A percentile compares a stretch with the other conserved stretches of the same genome.
Conservation (phyloP, 345 rosid genomes). For the Theobroma cacao region DNA sequence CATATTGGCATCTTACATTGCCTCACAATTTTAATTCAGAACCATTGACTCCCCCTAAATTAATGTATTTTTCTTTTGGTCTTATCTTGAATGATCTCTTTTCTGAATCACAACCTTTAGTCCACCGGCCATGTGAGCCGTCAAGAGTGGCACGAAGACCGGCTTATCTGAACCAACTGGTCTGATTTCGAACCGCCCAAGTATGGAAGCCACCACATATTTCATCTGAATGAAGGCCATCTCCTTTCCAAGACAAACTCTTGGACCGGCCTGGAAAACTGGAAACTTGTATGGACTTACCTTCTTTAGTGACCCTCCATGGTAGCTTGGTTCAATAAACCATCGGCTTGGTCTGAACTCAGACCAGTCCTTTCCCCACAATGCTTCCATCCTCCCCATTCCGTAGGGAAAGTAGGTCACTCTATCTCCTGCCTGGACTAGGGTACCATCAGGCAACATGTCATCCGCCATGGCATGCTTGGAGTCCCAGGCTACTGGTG, state of each 20-base stretch:
- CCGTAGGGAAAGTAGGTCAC: slow-evolving; percentile 87
- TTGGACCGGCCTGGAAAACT: slow-evolving; percentile 78
- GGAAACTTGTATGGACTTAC: slow-evolving; percentile 56
- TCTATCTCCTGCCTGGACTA: slow-evolving; percentile 66
- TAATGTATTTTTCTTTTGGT: background rate
- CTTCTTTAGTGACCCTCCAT: slow-evolving; percentile 33
- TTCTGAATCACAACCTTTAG: slow-evolving; percentile 40
- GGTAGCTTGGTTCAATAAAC: slow-evolving; percentile 28
- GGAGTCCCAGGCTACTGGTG: slow-evolving; percentile 73
- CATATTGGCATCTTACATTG: background rate
- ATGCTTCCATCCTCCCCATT: slow-evolving; percentile 81
- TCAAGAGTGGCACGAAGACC: slow-evolving; percentile 45
- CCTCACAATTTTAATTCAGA: background rate
- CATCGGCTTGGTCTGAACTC: slow-evolving; percentile 70
- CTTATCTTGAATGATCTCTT: slow-evolving; percentile 29
- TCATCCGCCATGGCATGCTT: slow-evolving; percentile 54
- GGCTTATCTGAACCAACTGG: slow-evolving; percentile 30
- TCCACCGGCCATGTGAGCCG: slow-evolving; percentile 70
- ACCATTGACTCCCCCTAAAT: background rate
- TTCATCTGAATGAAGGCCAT: slow-evolving; percentile 82
- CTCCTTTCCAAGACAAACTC: slow-evolving; percentile 70
- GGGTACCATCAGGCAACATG: slow-evolving; percentile 64
- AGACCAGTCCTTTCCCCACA: slow-evolving; percentile 69
- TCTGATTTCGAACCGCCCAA: slow-evolving; percentile 32
- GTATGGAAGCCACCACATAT: slow-evolving; percentile 44